phyloP scores from a whole-genome alignment of 1,139 yeast species.

The Geotrichum australiense region DNA sequence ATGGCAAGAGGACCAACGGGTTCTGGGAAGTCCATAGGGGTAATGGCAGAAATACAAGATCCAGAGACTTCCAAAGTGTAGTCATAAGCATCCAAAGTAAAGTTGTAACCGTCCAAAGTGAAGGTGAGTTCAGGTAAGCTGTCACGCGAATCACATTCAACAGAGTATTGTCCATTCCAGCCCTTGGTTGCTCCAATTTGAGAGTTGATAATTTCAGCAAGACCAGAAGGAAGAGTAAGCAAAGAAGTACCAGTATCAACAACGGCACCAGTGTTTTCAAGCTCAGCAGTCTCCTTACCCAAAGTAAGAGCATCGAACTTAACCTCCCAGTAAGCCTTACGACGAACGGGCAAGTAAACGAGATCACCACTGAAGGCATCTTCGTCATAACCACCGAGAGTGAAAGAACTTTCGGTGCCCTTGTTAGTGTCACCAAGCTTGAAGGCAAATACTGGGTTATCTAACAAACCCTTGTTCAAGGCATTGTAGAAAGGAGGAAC shows the following conservation, averaged over 20 bases:
- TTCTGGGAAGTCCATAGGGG: slow-evolving; percentile 95
- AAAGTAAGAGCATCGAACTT: slow-evolving; percentile 81
- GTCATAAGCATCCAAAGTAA: slow-evolving; percentile 80
- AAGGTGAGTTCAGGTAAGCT: slow-evolving; percentile 84
- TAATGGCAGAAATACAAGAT: slow-evolving; percentile 89
- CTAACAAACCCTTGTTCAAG: slow-evolving; percentile 68
- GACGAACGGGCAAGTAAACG: slow-evolving; percentile 94
- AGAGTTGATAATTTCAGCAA: slow-evolving; percentile 90
- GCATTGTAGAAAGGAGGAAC: slow-evolving; percentile 96
- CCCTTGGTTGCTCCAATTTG: slow-evolving; percentile 95
- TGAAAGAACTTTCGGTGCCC: slow-evolving; percentile 67
- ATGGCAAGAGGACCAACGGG: slow-evolving; percentile 96
- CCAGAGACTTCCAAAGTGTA: slow-evolving; percentile 92
- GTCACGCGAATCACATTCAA: slow-evolving; percentile 82
- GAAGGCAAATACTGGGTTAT: slow-evolving; percentile 79
- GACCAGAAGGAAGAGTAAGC: slow-evolving; percentile 86
- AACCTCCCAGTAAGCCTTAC: slow-evolving; percentile 99
- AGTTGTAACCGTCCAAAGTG: slow-evolving; percentile 82
- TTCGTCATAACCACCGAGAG: slow-evolving; percentile 89
- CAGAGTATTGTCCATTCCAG: slow-evolving; percentile 94
- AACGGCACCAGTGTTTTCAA: slow-evolving; percentile 86
- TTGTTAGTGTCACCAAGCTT: slow-evolving; percentile 74
- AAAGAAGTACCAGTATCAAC: slow-evolving; percentile 97
- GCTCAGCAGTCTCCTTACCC: slow-evolving; percentile 84
- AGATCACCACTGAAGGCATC: slow-evolving; percentile 70